Base-by-base conservation (phyloP, 768 basidiomycete genomes). In the Podaxis rugospora region DNA sequence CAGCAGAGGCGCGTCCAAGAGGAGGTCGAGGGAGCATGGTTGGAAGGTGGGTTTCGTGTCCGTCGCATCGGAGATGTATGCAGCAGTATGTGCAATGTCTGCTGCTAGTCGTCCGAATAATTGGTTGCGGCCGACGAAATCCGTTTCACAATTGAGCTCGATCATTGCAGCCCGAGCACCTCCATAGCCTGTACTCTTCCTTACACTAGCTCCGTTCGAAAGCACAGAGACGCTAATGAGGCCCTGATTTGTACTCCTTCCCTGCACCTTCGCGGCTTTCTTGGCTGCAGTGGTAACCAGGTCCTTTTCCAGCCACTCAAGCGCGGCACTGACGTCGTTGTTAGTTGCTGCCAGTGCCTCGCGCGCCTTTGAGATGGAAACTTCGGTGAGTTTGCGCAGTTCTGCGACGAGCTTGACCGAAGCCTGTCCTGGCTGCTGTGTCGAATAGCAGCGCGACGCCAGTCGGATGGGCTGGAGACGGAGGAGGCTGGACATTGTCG, bases 91-190 rank as follows among this genome's bases (percentile, higher is more conserved):
- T 14, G 93, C 89, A 65, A 97, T 88, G 66, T 92, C 87, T 42
- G 81, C 79, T 11, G 90, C 89, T 40, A 95, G 82, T 57, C 80
- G 79, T 14, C 84, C 80, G 67, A 98, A 98, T 11, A 93, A 77
- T 61, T 88, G 84, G 67, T 93, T 95, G 64, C 92, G 77, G 23
- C 87, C 92, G 28, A 98, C 95, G 70, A 97, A 98, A 76, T 98
- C 95, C 55, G 95, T 97, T 76, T 98, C 95, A 76, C 95, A 98
- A 66, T 92, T 93, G 63, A 97, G 78, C 73, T 98, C 95, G 59
- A 98, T 78, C 83, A 97, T 90, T 18, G 89, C 87, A 10, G 90
- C 93, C 39, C 92, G 84, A 37, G 91, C 74, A 40, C 83, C 79
- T 1, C 80, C 80, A 18, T 71, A 71, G 5, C 73, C 72, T 39